A percentile compares a stretch with the other conserved stretches of the same genome.
Evolutionary conservation across 2,329 filamentous ascomycete genomes (phyloP).

Genomic region (Xylogone sp.): DNA sequence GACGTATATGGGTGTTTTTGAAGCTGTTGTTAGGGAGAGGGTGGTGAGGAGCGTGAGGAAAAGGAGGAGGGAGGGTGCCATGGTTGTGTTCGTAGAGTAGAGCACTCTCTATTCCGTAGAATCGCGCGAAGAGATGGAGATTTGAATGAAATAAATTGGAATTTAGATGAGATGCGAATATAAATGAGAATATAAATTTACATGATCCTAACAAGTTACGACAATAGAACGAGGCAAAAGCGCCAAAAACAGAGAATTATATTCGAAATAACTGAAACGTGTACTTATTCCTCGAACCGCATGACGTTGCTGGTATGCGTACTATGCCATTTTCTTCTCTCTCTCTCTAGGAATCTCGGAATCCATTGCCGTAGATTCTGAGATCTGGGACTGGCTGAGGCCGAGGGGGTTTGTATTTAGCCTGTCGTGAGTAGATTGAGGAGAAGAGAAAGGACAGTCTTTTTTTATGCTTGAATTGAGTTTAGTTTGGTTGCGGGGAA

Average conservation of each 20-base stretch:
- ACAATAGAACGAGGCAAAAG: background rate
- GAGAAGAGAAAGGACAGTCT: background rate
- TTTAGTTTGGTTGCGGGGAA: too few relatives aligned
- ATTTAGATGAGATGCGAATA: background rate
- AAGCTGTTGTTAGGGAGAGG: slow-evolving; percentile 8
- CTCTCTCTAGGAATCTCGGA: background rate
- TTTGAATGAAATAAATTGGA: background rate
- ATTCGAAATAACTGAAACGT: too few relatives aligned
- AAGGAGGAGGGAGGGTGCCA: slow-evolving; percentile 3
- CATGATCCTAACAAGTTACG: background rate
- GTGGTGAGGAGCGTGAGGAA: too few relatives aligned
- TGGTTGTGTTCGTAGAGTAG: background rate
- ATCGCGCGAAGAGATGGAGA: too few relatives aligned
- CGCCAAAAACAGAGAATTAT: background rate
- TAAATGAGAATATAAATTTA: background rate
- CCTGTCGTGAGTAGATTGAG: background rate
- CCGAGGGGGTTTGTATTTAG: background rate
- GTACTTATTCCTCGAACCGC: background rate
- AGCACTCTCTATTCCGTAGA: too few relatives aligned
- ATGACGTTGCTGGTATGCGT: too few relatives aligned
- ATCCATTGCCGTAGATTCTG: background rate
- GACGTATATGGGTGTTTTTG: slow-evolving; percentile 21
- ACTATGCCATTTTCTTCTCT: too few relatives aligned
- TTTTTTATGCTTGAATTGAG: too few relatives aligned
- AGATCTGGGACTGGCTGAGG: background rate